Evolutionary conservation across 441 rosid genomes (phyloP), one percentile per base, ranked within the genome.

Genomic region (Croton laevigatus): DNA sequence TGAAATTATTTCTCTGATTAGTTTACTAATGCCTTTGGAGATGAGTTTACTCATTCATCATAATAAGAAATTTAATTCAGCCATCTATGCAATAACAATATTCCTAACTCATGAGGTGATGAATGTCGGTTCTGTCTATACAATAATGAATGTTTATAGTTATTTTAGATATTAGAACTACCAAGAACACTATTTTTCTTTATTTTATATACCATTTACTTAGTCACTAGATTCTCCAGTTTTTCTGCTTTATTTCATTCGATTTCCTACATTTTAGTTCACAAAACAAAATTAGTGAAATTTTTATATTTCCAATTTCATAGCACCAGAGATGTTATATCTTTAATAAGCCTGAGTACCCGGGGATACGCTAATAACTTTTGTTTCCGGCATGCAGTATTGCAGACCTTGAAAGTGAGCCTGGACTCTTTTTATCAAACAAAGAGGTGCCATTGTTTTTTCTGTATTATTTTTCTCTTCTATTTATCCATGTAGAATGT

Each of bases 321-420:
- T 63, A 44, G 7, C 12, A 20, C 40, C 37, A 14, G 54, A 11
- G 19, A 64, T 46, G 40, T 7, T 4, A 13, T 0, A 12, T 2
- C 17, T 46, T 46, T 12, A 46, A 65, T 53, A 14, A 48, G 11
- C 8, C 42, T 5, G 32, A 27, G 32, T 27, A 27, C 32, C 32
- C 32, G 32, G 32, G 32, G 2, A 27, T 27, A 27, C 32, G 53
- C 69, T 68, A 40, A 34, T 38, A 44, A 45, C n/a, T 22, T 65
- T 77, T 72, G 12, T 40, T 40, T 6, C 20, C 76, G 37, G 36
- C 19, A 37, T 78, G 81, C 91, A 91, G 97, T 78, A 85, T 79
- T 73, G 93, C 89, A 3, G 89, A 88, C 71, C 97, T 94, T 1
- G 98, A 94, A 80, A 91, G 96, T 60, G 90, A 91, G 79, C 90